phyloP scores from a whole-genome alignment of 2,329 filamentous ascomycete genomes.

The Verticillium nubilum region DNA sequence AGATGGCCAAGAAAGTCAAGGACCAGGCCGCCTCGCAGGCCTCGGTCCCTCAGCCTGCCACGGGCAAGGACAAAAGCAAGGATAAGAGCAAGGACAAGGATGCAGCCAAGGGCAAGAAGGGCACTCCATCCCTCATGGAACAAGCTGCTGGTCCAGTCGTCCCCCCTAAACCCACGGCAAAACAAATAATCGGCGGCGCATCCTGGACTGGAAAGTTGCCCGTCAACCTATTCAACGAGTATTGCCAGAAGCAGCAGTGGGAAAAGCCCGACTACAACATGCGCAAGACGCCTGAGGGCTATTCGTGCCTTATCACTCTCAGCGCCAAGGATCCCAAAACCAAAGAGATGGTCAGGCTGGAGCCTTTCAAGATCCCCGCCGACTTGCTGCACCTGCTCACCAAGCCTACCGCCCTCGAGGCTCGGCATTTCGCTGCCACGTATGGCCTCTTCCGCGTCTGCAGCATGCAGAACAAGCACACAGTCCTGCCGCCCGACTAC shows the following conservation, averaged over 20 bases:
- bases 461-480: conserved; percentile 94
- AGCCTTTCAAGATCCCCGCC: conserved; percentile 75
- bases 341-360: conserved; percentile 65
- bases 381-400: conserved; percentile 70
- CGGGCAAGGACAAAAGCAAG: conserved; percentile 4
- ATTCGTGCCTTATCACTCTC: conserved; percentile 76
- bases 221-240: conserved; percentile 87
- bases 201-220: conserved; percentile 98
- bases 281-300: conserved; percentile 67
- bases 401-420: conserved; percentile 79
- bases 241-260: conserved; percentile 95
- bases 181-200: conserved; percentile 84
- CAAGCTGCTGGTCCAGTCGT: conserved; percentile 20
- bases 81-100: conserved; percentile 26
- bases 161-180: conserved; percentile 57
- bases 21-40: conserved; percentile 36
- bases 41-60: conserved; percentile 19
- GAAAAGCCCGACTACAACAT: conserved; percentile 88
- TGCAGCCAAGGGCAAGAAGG: conserved; percentile 48
- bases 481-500: conserved; percentile 87
- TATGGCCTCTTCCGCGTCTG: conserved; percentile 88
- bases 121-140: conserved; percentile 21
- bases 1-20: conserved; percentile 12
- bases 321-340: conserved; percentile 76
- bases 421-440: conserved; percentile 86